Evolutionary conservation across 495 filamentous ascomycete species (phyloP), one percentile per base, ranked within the genome.

Genomic region (Trichoderma reesei): DNA sequence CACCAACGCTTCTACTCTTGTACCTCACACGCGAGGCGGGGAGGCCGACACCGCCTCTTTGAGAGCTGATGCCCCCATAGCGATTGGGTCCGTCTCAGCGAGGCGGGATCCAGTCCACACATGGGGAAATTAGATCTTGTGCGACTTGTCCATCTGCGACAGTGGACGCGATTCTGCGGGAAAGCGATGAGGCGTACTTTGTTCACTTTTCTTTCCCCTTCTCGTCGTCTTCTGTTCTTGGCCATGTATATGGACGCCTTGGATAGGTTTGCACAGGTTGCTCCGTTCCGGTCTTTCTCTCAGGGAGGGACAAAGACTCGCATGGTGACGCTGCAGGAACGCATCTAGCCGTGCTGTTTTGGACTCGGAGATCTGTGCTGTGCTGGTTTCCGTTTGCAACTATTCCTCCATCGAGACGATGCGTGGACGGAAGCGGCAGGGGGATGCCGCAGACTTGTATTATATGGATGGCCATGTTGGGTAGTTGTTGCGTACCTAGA

Each of bases 51-150:
- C 51, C 42, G 42, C 42, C 42, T 46, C 7, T 46, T 46, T 39
- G n/a, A 46, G 42, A 46, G 42, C n/a, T 34, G 20, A 56, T 56
- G 26, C 31, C 34, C 31, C 51, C 8, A 33, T 11, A 34, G 51
- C 51, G 51, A 56, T 56, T 56, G 51, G 51, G 18, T 56, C 51
- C 51, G 7, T 14, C n/a, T 34, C 51, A 36, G 51, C 51, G 51
- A 56, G 26, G 4, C 3, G 10, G n/a, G 20, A 10, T 31, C 10
- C 26, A 8, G 34, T 4, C 34, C 51, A 56, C 31, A n/a, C 33
- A 56, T 56, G 31, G 51, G 26, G 51, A 56, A 33, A 56, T 56
- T 56, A 31, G 51, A 56, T 56, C 51, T 56, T 34, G 51, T 56
- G 51, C 51, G 26, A 56, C 20, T 56, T 11, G 31, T 33, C 26